A percentile compares a stretch with the other conserved stretches of the same genome.
These are phyloP conservation scores for Bombardia bombarda DNA, from an alignment of 495 filamentous ascomycete species.

Conservation along the genomic window DNA sequence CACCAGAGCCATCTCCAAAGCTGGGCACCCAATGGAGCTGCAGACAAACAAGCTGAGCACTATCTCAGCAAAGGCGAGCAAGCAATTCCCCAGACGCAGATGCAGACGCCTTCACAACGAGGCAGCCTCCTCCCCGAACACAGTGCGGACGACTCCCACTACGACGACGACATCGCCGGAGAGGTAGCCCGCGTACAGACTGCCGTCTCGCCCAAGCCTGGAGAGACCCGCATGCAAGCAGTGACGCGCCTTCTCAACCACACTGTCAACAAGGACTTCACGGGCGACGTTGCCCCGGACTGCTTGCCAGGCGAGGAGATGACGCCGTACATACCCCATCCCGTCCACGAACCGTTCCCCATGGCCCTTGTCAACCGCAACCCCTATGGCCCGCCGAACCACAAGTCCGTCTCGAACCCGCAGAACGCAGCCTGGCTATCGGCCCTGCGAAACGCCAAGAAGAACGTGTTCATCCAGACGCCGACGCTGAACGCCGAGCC, in stretches of 20 bases:
- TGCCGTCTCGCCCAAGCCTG: slow-evolving; percentile 34
- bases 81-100: slow-evolving; percentile 13
- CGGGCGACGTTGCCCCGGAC: slow-evolving; percentile 47
- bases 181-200: slow-evolving; percentile 56
- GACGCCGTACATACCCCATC: slow-evolving; percentile 54
- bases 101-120: slow-evolving; percentile 17
- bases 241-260: slow-evolving; percentile 59
- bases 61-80: slow-evolving; percentile 12
- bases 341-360: slow-evolving; percentile 48
- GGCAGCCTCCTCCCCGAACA: slow-evolving; percentile 42
- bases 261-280: slow-evolving; percentile 44
- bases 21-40: slow-evolving; percentile 3
- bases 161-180: slow-evolving; percentile 48
- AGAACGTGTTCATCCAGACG: slow-evolving; percentile 62
- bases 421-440: slow-evolving; percentile 69
- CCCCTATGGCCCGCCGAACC: slow-evolving; percentile 56
- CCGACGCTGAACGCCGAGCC: slow-evolving; percentile 69
- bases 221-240: slow-evolving; percentile 46
- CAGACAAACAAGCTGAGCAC: slow-evolving; percentile 3
- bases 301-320: slow-evolving; percentile 42
- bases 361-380: slow-evolving; percentile 65
- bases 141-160: slow-evolving; percentile 50
- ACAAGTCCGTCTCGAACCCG: slow-evolving; percentile 50
- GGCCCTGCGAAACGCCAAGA: slow-evolving; percentile 52
- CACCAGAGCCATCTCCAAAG: not conserved